Conservation (phyloP, 495 filamentous ascomycete genomes). For the Opeltia flavorubescens region DNA sequence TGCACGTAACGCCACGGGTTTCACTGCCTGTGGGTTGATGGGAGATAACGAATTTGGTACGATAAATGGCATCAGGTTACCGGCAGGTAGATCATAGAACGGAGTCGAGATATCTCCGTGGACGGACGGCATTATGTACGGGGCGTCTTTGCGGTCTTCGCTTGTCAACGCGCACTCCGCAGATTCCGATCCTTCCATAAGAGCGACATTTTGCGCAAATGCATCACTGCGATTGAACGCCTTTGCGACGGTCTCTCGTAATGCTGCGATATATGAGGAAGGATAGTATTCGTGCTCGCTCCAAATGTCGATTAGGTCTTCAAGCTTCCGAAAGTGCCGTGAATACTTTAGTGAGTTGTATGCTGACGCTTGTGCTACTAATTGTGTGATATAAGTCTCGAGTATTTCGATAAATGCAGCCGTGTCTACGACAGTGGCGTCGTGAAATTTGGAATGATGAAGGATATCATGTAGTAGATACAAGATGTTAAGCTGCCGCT, state of each 20-base stretch:
- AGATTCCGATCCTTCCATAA: not conserved
- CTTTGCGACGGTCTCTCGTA: constrained; percentile 43
- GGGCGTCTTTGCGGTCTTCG: constrained; percentile 34
- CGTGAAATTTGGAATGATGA: constrained; percentile 58
- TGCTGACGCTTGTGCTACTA: constrained; percentile 48
- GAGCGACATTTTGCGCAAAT: not conserved
- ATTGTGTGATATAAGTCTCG: constrained; percentile 42
- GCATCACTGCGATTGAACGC: constrained; percentile 16
- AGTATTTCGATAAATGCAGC: constrained; percentile 44
- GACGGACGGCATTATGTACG: constrained; percentile 56
- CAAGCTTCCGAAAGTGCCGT: constrained; percentile 52
- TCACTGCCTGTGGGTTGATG: constrained; percentile 57
- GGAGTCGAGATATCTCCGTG: constrained; percentile 66
- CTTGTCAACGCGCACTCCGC: constrained; percentile 5
- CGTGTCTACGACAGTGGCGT: constrained; percentile 26
- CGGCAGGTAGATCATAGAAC: constrained; percentile 77
- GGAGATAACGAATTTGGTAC: constrained; percentile 59
- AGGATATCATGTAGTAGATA: constrained; percentile 76
- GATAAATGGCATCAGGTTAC: constrained; percentile 65
- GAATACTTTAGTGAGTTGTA: constrained; percentile 42
- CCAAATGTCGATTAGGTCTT: constrained; percentile 61
- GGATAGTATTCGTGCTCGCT: constrained; percentile 52
- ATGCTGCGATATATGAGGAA: constrained; percentile 40
- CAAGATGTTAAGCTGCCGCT: constrained; percentile 61
- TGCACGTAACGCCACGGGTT: constrained; percentile 57